Evolutionary conservation across 202 grass and related monocot species (phyloP).

Genomic region (Carex sylvatica): DNA sequence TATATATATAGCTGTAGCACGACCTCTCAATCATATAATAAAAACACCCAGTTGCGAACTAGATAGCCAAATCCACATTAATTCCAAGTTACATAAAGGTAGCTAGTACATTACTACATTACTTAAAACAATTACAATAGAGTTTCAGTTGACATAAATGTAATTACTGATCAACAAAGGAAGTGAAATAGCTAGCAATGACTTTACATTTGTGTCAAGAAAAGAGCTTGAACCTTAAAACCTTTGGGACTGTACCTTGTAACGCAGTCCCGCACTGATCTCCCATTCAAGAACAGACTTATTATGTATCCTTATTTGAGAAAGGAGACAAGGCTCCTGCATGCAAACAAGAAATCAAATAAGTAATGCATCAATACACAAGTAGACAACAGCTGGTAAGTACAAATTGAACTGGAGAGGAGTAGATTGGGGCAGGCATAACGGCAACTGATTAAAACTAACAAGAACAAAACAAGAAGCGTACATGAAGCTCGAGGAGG

Average conservation of each 20-base stretch:
- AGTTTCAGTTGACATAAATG: neutral
- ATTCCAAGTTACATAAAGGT: neutral
- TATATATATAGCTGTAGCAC: too few relatives aligned
- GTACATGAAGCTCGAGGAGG: slow-evolving; percentile 84
- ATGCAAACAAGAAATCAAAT: slow-evolving; percentile 26
- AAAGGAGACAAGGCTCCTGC: slow-evolving; percentile 85
- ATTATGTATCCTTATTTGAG: slow-evolving; percentile 93
- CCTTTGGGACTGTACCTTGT: slow-evolving; percentile 37
- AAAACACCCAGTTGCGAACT: neutral
- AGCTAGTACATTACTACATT: neutral
- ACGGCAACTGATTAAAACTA: neutral
- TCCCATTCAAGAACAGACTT: slow-evolving; percentile 97
- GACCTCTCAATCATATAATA: neutral
- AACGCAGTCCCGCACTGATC: slow-evolving; percentile 73
- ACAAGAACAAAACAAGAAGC: neutral
- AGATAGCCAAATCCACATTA: neutral
- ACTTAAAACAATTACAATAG: neutral
- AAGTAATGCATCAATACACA: neutral
- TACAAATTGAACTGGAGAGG: neutral
- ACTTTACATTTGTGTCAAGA: neutral
- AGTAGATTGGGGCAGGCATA: neutral
- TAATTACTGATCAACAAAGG: neutral
- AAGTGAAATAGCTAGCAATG: neutral
- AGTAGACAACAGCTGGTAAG: neutral
- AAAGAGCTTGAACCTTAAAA: neutral